A percentile compares a stretch with the other conserved stretches of the same genome.
Evolutionary conservation across 768 basidiomycete species (phyloP).

Genomic region (Suillus ampliporus): DNA sequence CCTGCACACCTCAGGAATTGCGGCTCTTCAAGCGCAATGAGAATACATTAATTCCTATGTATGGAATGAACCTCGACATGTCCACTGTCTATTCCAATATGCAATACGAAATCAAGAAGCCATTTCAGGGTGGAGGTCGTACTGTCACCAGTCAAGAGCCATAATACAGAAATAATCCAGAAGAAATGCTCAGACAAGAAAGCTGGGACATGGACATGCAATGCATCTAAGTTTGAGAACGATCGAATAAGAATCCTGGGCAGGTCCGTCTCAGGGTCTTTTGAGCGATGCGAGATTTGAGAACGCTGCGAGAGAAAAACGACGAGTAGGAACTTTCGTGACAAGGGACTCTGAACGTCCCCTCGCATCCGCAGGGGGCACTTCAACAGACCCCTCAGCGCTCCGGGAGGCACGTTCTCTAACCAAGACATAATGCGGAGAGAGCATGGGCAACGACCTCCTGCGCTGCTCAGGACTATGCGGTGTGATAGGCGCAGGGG

Average conservation of each 20-base stretch:
- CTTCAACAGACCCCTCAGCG: slow-evolving; percentile 6
- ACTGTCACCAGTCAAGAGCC: not conserved
- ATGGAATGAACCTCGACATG: not conserved
- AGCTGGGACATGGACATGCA: not conserved
- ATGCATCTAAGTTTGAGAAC: not conserved
- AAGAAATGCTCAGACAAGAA: not conserved
- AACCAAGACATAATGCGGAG: slow-evolving; percentile 29
- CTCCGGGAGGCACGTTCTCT: slow-evolving; percentile 20
- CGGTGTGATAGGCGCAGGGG: slow-evolving; percentile 12
- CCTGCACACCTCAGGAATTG: too few species aligned
- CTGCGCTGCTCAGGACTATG: slow-evolving; percentile 9
- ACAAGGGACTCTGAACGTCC: slow-evolving; percentile 17
- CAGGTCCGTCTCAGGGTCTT: not conserved
- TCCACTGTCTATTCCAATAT: not conserved
- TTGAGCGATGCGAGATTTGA: slow-evolving; percentile 19
- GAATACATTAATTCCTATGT: not conserved
- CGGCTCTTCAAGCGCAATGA: too few species aligned
- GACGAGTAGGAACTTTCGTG: slow-evolving; percentile 26
- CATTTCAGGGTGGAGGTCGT: not conserved
- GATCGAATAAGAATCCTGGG: not conserved
- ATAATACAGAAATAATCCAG: not conserved
- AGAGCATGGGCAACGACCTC: slow-evolving; percentile 25
- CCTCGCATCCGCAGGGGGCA: slow-evolving; percentile 16
- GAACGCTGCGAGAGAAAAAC: slow-evolving; percentile 38
- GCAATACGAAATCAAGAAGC: slow-evolving; percentile 1